phyloP scores from a whole-genome alignment of 768 basidiomycete genomes.

The Naganishia randhawae region DNA sequence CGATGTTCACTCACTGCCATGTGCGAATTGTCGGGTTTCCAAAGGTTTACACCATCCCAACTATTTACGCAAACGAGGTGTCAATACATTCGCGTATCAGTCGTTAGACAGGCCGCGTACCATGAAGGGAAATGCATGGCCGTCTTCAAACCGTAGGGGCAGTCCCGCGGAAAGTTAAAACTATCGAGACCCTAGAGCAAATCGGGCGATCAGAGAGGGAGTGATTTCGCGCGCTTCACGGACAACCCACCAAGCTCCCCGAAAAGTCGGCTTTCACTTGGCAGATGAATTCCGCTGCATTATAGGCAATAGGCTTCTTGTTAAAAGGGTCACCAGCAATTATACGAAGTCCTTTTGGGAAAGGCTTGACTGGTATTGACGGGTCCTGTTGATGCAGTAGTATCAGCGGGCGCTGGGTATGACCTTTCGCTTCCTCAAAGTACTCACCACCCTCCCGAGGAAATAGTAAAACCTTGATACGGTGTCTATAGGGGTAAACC shows the following conservation, averaged over 20 bases:
- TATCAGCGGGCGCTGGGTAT: neutral
- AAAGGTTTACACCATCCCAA: conserved; percentile 48
- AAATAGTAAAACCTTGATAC: conserved; percentile 46
- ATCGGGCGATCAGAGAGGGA: neutral
- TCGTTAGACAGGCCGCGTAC: neutral
- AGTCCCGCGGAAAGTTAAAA: conserved; percentile 20
- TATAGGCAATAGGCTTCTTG: conserved; percentile 26
- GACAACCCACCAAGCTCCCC: neutral
- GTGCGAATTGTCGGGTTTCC: conserved; percentile 38
- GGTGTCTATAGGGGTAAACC: conserved; percentile 30
- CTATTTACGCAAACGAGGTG: neutral
- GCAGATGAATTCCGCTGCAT: conserved; percentile 20
- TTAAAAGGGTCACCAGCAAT: conserved; percentile 41
- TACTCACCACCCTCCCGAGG: conserved; percentile 31
- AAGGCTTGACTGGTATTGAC: conserved; percentile 36
- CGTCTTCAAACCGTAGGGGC: conserved; percentile 20
- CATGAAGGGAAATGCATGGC: conserved; percentile 19
- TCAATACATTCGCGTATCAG: conserved; percentile 21
- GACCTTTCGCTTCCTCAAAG: too few species aligned
- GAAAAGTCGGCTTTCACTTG: conserved; percentile 5
- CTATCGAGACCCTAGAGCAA: neutral
- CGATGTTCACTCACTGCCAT: conserved; percentile 30
- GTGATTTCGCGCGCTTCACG: neutral
- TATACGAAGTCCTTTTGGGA: conserved; percentile 47
- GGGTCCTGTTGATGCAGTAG: conserved; percentile 19